Evolutionary conservation across 441 rosid species (phyloP).

Genomic region (Arabidopsis lyrata): DNA sequence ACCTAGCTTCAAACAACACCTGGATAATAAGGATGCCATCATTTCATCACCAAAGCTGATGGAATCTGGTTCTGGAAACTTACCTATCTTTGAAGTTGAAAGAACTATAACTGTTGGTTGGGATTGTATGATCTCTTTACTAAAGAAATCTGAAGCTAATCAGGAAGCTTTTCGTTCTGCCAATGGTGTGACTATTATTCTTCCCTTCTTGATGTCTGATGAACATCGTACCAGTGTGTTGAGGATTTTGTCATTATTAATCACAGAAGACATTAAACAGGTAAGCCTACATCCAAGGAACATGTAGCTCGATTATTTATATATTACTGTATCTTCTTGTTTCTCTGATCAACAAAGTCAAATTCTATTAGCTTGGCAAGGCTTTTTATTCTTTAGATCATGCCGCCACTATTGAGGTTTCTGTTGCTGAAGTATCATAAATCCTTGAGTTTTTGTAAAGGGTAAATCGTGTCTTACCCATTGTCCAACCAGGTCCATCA

Average conservation of each 20-base stretch:
- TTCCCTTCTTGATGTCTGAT: conserved; percentile 83
- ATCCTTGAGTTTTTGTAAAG: conserved; percentile 11
- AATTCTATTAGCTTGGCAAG: conserved; percentile 22
- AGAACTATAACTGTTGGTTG: conserved; percentile 83
- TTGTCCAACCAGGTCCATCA: conserved; percentile 73
- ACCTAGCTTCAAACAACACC: conserved; percentile 83
- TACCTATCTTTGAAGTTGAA: conserved; percentile 86
- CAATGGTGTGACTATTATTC: conserved; percentile 83
- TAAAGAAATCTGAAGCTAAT: conserved; percentile 93
- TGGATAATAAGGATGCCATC: conserved; percentile 81
- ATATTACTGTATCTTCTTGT: conserved; percentile 17
- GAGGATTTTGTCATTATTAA: conserved; percentile 88
- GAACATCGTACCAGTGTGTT: conserved; percentile 95
- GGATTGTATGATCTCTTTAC: conserved; percentile 95
- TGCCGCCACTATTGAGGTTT: conserved; percentile 22
- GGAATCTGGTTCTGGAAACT: conserved; percentile 79
- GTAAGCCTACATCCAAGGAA: conserved; percentile 49
- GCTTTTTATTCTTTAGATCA: conserved; percentile 32
- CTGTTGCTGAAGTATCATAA: conserved; percentile 19
- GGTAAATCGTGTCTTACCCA: conserved; percentile 27
- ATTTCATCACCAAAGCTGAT: conserved; percentile 90
- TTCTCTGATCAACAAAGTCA: conserved; percentile 23
- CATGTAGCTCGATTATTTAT: conserved; percentile 13
- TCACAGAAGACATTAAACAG: conserved; percentile 88
- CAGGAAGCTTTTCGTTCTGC: conserved; percentile 91